These are phyloP conservation scores for Ophiostoma australiae DNA, from an alignment of 2,329 filamentous ascomycete genomes.

Conservation along the genomic window DNA sequence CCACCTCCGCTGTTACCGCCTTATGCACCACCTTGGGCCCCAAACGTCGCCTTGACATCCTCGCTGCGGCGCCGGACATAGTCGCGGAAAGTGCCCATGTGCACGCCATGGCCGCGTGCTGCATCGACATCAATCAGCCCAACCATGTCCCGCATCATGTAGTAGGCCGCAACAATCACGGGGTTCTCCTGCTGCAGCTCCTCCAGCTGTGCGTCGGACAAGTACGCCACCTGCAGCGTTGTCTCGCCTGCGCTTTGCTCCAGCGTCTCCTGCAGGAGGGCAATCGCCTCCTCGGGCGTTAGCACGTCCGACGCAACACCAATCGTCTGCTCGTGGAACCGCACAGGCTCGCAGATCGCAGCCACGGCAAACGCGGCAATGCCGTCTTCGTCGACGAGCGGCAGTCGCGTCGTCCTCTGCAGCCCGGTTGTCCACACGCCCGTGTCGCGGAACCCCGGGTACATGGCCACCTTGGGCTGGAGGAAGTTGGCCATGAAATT, in stretches of 20 bases:
- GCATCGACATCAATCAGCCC: conserved; percentile 10
- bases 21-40: too few species aligned
- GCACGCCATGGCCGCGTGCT: background rate
- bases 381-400: background rate
- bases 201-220: conserved; percentile 7
- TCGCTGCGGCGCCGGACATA: background rate
- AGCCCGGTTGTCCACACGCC: conserved; percentile 41
- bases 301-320: conserved; percentile 16
- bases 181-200: conserved; percentile 6
- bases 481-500: conserved; percentile 51
- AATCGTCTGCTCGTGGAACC: conserved; percentile 2
- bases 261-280: background rate
- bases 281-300: conserved; percentile 8
- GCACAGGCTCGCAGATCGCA: conserved; percentile 33
- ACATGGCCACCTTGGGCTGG: conserved; percentile 39
- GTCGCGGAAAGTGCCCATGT: background rate
- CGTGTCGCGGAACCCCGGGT: conserved; percentile 37
- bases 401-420: conserved; percentile 36
- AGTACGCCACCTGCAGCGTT: background rate
- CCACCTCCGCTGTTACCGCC: too few species aligned
- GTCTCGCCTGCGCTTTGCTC: background rate
- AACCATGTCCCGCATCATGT: conserved; percentile 11
- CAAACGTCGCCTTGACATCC: background rate
- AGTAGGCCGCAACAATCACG: conserved; percentile 11
- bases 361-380: conserved; percentile 43